Evolutionary conservation across 2,329 filamentous ascomycete species (phyloP).

Genomic region (Pyricularia sp.): DNA sequence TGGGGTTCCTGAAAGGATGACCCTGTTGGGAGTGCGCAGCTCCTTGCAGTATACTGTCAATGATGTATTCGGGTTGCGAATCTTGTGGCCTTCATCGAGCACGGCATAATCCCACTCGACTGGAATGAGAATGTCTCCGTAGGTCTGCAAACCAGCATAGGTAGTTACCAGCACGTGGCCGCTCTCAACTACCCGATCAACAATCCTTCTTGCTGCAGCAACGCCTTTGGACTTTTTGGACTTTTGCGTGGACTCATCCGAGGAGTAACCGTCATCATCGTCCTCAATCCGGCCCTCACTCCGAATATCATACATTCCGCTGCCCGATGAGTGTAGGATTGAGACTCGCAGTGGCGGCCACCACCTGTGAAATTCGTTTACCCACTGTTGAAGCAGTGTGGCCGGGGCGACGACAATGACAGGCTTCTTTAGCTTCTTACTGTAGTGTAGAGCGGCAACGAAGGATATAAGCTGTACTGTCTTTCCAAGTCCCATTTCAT

Average conservation of each 20-base stretch:
- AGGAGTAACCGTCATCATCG: constrained; percentile 27
- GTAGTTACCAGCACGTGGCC: constrained; percentile 93
- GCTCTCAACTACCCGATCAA: constrained; percentile 67
- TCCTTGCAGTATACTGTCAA: constrained; percentile 96
- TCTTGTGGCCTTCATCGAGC: constrained; percentile 95
- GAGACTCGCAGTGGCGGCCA: constrained; percentile 98
- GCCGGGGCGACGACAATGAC: constrained; percentile 88
- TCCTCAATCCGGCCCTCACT: constrained; percentile 46
- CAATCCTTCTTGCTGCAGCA: constrained; percentile 63
- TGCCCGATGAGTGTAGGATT: constrained; percentile 88
- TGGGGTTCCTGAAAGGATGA: constrained; percentile 91
- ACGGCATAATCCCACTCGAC: constrained; percentile 89
- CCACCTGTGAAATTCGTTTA: constrained; percentile 96
- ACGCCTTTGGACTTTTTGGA: constrained; percentile 35
- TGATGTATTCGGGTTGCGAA: constrained; percentile 87
- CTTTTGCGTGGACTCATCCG: constrained; percentile 4
- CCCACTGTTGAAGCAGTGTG: constrained; percentile 94
- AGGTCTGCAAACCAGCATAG: constrained; percentile 90
- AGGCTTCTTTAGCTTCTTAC: constrained; percentile 68
- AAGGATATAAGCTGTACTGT: constrained; percentile 65
- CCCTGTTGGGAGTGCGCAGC: constrained; percentile 72
- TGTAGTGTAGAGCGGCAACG: constrained; percentile 83
- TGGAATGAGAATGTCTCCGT: constrained; percentile 67
- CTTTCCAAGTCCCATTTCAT: constrained; percentile 98
- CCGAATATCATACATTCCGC: constrained; percentile 79